Base-by-base conservation (phyloP, 1,284 basidiomycete species). In the Ustilago crameri region DNA sequence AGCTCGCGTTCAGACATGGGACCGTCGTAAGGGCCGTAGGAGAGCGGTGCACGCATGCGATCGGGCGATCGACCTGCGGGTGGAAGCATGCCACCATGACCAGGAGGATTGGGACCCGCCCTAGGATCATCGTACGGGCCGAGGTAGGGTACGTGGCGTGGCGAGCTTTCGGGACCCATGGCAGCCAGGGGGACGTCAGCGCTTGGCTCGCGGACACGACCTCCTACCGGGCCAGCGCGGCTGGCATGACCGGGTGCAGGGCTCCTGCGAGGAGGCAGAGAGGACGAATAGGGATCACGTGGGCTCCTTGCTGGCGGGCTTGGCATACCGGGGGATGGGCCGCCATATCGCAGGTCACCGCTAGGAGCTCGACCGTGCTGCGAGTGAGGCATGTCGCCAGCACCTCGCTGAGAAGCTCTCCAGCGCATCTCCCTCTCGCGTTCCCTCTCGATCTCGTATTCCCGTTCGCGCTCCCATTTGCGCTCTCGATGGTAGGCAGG, bases 401-500 rank as follows among this genome's bases (percentile, higher is more conserved):
- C 46, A 22, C 23, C 49, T 42, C 69, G 46, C 34, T 72, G 63
- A 12, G 69, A 62, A 17, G 63, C 63, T 47, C 69, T 56, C 69
- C 69, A 72, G 24, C 63, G 48, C 59, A 65, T 62, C 34, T 75
- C 68, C n/a, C 35, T 7, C 35, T 37, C 30, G 30, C 69, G 62
- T 30, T 71, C 69, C 37, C 60, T 50, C 26, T 74, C 71, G n/a
- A 58, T 24, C 43, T 74, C 71, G 43, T 58, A 52, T 32, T 73
- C 70, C 12, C 71, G 30, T 34, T 74, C 71, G 30, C 66, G 65
- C 34, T 74, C 71, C 65, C 65, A 68, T 20, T 74, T 66, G n/a
- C 62, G 54, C 18, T 65, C 63, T 32, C 55, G 44, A n/a, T 59
- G 62, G 27, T 65, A 63, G 34, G 47, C 62, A 15, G 63, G 49